Conservation (phyloP, 2,329 filamentous ascomycete species). For the Fusarium dlaminii region DNA sequence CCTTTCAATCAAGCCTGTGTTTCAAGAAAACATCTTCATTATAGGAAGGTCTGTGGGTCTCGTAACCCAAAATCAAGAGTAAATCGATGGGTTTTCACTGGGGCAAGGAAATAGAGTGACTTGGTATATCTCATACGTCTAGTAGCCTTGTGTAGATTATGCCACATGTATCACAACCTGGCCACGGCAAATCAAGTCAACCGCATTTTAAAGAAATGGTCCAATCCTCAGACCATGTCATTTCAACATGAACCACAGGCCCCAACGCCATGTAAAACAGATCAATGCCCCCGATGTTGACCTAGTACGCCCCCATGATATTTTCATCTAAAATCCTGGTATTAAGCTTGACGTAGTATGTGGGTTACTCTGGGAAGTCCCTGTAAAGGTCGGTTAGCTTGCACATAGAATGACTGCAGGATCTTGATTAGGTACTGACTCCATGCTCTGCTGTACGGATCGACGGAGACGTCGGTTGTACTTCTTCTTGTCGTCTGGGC, state of each 20-base stretch:
- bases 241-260: slow-evolving; percentile 14
- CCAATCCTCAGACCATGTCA: slow-evolving; percentile 1
- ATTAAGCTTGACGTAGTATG: background rate
- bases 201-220: background rate
- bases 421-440: slow-evolving; percentile 54
- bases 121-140: background rate
- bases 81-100: background rate
- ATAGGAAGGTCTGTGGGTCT: background rate
- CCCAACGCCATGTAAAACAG: slow-evolving; percentile 34
- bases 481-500: slow-evolving; percentile 77
- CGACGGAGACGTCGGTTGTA: slow-evolving; percentile 85
- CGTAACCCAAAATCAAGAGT: background rate
- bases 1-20: background rate
- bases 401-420: background rate
- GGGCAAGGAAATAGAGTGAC: background rate
- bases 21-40: background rate
- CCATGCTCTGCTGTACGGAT: slow-evolving; percentile 76
- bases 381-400: slow-evolving; percentile 33
- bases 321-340: slow-evolving; percentile 10
- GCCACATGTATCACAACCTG: background rate
- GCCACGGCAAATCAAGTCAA: background rate
- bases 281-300: slow-evolving; percentile 10
- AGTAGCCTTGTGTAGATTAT: background rate
- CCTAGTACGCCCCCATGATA: slow-evolving; percentile 29
- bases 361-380: slow-evolving; percentile 47